phyloP scores from a whole-genome alignment of 106 monocot genomes.

The Acorus calamus region DNA sequence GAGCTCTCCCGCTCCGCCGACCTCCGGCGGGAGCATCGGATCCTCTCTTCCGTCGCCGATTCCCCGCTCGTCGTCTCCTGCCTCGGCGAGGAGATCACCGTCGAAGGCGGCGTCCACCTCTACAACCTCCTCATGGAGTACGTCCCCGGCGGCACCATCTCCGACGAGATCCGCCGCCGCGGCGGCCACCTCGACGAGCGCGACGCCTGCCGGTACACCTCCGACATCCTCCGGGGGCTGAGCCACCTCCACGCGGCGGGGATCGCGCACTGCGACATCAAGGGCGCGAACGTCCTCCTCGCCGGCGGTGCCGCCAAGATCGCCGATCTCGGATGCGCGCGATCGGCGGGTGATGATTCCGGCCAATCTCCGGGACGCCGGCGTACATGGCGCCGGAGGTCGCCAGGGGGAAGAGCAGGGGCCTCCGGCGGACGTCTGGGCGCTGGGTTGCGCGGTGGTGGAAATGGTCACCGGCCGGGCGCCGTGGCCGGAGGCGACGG shows the following conservation, averaged over 20 bases:
- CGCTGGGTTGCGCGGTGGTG: slow-evolving; percentile 24
- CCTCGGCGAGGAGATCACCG: slow-evolving; percentile 34
- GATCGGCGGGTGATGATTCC: neutral
- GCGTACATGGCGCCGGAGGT: slow-evolving; percentile 55
- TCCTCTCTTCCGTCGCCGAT: slow-evolving; percentile 17
- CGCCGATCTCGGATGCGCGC: slow-evolving; percentile 70
- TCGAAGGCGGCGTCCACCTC: neutral
- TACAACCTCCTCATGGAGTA: slow-evolving; percentile 28
- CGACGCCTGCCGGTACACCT: too few species aligned
- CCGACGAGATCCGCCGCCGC: neutral
- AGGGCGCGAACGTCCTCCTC: slow-evolving; percentile 54
- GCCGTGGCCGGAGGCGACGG: slow-evolving; percentile 11
- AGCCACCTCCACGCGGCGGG: slow-evolving; percentile 40
- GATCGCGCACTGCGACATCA: slow-evolving; percentile 72
- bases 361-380: slow-evolving; percentile 23
- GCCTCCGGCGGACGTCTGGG: slow-evolving; percentile 16
- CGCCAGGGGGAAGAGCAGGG: slow-evolving; percentile 30
- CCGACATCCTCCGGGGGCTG: slow-evolving; percentile 32
- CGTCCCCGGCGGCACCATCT: slow-evolving; percentile 11
- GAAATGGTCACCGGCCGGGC: slow-evolving; percentile 27
- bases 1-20: slow-evolving; percentile 9
- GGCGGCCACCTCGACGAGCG: neutral
- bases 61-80: slow-evolving; percentile 31
- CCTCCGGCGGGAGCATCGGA: slow-evolving; percentile 19
- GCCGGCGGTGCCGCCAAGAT: slow-evolving; percentile 44